Evolutionary conservation across 2,329 filamentous ascomycete species (phyloP).

Genomic region (Epichloe brachyelytri): DNA sequence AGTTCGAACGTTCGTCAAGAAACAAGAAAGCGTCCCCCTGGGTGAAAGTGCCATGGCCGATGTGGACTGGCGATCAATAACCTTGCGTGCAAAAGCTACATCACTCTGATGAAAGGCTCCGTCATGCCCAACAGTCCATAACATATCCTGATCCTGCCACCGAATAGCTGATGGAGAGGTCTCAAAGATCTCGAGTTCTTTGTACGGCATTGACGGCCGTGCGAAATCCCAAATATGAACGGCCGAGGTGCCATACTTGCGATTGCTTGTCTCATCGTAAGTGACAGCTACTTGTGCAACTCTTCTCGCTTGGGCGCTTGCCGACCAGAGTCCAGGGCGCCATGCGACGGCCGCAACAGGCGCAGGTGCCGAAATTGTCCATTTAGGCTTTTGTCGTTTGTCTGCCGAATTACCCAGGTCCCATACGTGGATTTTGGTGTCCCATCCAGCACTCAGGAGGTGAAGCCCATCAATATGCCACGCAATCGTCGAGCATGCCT

Average conservation of each 20-base stretch:
- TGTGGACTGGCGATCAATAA: conserved; percentile 48
- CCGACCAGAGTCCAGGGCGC: conserved; percentile 54
- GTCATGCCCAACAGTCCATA: conserved; percentile 54
- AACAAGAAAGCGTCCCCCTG: conserved; percentile 45
- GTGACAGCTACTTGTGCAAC: conserved; percentile 50
- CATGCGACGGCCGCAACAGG: conserved; percentile 47
- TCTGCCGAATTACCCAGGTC: conserved; percentile 47
- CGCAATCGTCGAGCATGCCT: conserved; percentile 43
- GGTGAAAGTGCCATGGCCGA: conserved; percentile 50
- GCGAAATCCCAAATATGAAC: conserved; percentile 60
- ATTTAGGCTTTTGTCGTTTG: conserved; percentile 51
- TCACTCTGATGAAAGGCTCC: conserved; percentile 52
- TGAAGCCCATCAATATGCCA: conserved; percentile 61
- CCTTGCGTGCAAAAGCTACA: conserved; percentile 48
- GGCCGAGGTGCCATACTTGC: conserved; percentile 40
- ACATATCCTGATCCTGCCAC: conserved; percentile 51
- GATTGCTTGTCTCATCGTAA: conserved; percentile 44
- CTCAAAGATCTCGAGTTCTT: conserved; percentile 49
- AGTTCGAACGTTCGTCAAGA: conserved; percentile 42
- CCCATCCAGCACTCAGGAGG: conserved; percentile 48
- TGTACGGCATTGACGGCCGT: conserved; percentile 52
- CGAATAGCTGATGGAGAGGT: conserved; percentile 43
- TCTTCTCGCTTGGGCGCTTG: conserved; percentile 44
- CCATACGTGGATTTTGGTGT: conserved; percentile 52
- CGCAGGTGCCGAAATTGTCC: conserved; percentile 46